Base-by-base conservation (phyloP, 2,329 filamentous ascomycete genomes). In the Pyricularia sp. region DNA sequence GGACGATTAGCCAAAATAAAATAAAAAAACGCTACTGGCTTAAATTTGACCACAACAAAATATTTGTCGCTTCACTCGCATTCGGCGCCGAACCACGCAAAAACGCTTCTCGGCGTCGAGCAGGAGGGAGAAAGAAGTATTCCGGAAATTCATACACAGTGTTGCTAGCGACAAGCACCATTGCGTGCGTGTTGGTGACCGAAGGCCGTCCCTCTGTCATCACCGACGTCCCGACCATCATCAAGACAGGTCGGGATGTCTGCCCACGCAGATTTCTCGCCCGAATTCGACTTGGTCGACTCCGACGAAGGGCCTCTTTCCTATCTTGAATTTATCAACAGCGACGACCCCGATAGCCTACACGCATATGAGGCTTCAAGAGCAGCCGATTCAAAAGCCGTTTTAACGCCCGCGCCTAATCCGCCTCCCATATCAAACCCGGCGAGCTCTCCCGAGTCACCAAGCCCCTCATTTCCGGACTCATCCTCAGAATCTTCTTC, bases 401-500 rank as follows among this genome's bases (percentile, higher is more conserved):
- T 67, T 26, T 50, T 67, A 28, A 61, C 42, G n/a, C 55, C 66
- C 14, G 66, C 36, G 42, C 66, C 66, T 9, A 67, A 58, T 30
- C 66, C 66, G 42, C 42, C 66, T 25, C 42, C 42, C 26, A 33
- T 67, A 23, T 63, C 66, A 31, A 68, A 68, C 66, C n/a, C 66
- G 28, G 66, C 66, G n/a, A 68, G 66, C 66, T 68, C 66, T 25
- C 66, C 66, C 30, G 66, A 68, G 28, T 68, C 66, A 17, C 55
- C 66, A 10, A 64, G 58, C 58, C 61, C 66, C 42, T 42, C 58
- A 1, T 68, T 68, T 12, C 66, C 66, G 55, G 66, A 68, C 31
- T 68, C 66, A 17, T 64, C 58, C 2, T 68, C 66, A n/a, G 66
- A 68, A 11, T 68, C 66, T 9, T 68, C 66, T 14, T 80, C 79